Percentiles rank a stretch among this genome's conserved stretches.
Evolutionary conservation across 495 filamentous ascomycete genomes (phyloP).

Genomic region (Neurospora sp.): DNA sequence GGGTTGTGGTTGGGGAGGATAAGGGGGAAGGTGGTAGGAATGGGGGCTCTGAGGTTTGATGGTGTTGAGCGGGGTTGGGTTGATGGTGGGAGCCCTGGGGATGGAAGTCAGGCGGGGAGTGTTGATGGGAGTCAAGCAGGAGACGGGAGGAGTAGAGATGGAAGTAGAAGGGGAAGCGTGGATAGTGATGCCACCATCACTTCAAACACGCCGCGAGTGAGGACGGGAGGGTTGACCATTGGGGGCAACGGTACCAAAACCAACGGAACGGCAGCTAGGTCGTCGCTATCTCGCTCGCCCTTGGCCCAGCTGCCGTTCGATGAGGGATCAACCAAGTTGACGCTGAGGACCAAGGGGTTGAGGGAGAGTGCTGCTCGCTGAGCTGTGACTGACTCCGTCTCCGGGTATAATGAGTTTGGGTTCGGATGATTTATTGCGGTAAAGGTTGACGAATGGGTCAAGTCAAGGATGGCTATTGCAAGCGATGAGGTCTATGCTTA

Average conservation of each 20-base stretch:
- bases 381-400: not conserved
- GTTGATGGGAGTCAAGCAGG: not conserved
- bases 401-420: not conserved
- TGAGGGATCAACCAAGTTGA: conserved; percentile 26
- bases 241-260: conserved; percentile 3
- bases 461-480: too few relatives aligned
- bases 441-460: too few relatives aligned
- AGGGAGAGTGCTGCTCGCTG: conserved; percentile 32
- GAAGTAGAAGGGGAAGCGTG: conserved; percentile 38
- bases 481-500: too few relatives aligned
- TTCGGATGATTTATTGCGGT: too few relatives aligned
- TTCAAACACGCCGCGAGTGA: conserved; percentile 16
- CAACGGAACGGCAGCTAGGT: not conserved
- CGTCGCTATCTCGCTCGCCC: not conserved
- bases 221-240: conserved; percentile 17
- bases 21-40: conserved; percentile 13
- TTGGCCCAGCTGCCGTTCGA: conserved; percentile 28
- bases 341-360: conserved; percentile 36
- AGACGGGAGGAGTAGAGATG: not conserved
- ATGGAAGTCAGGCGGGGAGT: not conserved
- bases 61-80: not conserved
- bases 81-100: conserved; percentile 13
- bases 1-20: conserved; percentile 45
- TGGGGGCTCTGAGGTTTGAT: conserved; percentile 5
- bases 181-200: conserved; percentile 38